A percentile compares a stretch with the other conserved stretches of the same genome.
Evolutionary conservation across 2,329 filamentous ascomycete genomes (phyloP).

Genomic region (Fusarium redolens): DNA sequence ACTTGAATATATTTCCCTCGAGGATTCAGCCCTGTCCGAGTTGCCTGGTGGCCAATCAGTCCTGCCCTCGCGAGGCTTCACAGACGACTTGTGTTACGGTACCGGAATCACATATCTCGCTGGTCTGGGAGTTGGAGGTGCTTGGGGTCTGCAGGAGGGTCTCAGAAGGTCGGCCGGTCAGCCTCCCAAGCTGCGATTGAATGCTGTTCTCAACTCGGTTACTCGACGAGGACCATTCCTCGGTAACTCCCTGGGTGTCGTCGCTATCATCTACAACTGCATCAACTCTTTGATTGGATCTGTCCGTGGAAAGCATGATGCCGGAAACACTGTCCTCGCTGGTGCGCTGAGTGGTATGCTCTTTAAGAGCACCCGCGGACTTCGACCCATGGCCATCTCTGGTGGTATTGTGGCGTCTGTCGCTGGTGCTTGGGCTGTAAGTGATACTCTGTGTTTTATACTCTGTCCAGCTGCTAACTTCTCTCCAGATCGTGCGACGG

Average conservation of each 20-base stretch:
- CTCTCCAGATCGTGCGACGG: slow-evolving; percentile 51
- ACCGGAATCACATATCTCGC: slow-evolving; percentile 93
- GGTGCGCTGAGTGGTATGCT: slow-evolving; percentile 91
- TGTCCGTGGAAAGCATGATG: slow-evolving; percentile 85
- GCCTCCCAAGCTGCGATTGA: slow-evolving; percentile 91
- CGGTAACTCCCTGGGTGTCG: slow-evolving; percentile 94
- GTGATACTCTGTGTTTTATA: slow-evolving; percentile 51
- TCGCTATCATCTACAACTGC: slow-evolving; percentile 96
- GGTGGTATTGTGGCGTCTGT: slow-evolving; percentile 87
- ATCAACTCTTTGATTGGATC: slow-evolving; percentile 87
- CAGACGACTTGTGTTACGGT: slow-evolving; percentile 97
- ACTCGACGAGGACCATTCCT: slow-evolving; percentile 93
- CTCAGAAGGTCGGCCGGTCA: slow-evolving; percentile 79
- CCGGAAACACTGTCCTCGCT: slow-evolving; percentile 86
- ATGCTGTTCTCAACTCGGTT: slow-evolving; percentile 93
- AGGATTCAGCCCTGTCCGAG: slow-evolving; percentile 89
- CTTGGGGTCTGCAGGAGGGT: slow-evolving; percentile 93
- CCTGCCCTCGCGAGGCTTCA: slow-evolving; percentile 95
- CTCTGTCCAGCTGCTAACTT: slow-evolving; percentile 6
- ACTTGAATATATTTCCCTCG: slow-evolving; percentile 93
- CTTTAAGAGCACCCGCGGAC: slow-evolving; percentile 94
- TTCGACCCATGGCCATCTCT: slow-evolving; percentile 94
- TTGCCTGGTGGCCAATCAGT: slow-evolving; percentile 87
- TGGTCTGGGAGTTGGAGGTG: slow-evolving; percentile 86
- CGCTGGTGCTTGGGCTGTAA: slow-evolving; percentile 91